A percentile compares a stretch with the other conserved stretches of the same genome.
Evolutionary conservation across 192 early-diverging fungal species (phyloP).

Genomic region (Oehlia diaphana): DNA sequence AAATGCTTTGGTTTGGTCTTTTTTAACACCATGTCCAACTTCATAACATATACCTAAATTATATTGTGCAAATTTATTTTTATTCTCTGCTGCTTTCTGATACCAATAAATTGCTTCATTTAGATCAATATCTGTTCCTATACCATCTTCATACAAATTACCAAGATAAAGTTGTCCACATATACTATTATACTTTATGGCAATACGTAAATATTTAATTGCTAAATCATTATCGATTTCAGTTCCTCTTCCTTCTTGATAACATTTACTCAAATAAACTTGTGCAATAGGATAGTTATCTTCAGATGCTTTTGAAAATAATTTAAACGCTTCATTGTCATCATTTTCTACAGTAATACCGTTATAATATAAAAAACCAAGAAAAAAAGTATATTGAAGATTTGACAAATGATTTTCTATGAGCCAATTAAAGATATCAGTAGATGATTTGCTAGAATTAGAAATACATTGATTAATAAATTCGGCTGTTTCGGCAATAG

Average conservation of each 20-base stretch:
- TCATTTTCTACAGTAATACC: neutral
- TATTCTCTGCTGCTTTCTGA: conserved; percentile 45
- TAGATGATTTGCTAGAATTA: too few species aligned
- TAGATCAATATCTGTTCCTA: conserved; percentile 48
- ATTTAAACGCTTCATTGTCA: neutral
- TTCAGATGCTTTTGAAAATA: neutral
- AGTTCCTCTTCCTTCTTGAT: neutral
- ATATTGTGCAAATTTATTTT: conserved; percentile 52
- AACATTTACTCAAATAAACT: neutral
- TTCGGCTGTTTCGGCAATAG: too few species aligned
- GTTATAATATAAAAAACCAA: neutral
- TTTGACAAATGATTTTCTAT: too few species aligned
- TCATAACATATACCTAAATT: conserved; percentile 59
- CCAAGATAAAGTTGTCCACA: conserved; percentile 48
- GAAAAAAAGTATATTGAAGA: neutral
- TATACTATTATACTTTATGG: neutral
- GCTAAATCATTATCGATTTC: neutral
- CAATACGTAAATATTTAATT: neutral
- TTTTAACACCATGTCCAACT: conserved; percentile 68
- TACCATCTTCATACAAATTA: conserved; percentile 51
- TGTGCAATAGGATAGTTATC: neutral
- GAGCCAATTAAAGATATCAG: too few species aligned
- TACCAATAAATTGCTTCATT: conserved; percentile 59
- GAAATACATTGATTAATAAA: too few species aligned
- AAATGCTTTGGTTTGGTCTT: conserved; percentile 65